Evolutionary conservation across 1,284 basidiomycete genomes (phyloP), one percentile per base, ranked within the genome.

Genomic region (Testicularia cyperi): DNA sequence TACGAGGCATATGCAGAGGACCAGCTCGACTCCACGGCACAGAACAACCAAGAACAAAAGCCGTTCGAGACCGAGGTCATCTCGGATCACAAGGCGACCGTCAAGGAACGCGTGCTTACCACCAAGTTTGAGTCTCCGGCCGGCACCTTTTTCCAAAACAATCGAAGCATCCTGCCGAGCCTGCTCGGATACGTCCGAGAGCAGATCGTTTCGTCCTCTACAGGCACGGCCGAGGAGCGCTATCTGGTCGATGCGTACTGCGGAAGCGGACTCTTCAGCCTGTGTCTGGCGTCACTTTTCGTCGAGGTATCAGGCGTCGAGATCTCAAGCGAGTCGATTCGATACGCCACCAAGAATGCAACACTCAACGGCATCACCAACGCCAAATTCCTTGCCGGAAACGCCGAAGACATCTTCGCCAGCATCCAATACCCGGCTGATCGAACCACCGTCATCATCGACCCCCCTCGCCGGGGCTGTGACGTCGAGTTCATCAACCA

Each of bases 81-180:
- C 54, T 90, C 89, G 0, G 83, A 92, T 75, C 89, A 90, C 77
- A 87, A 87, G 61, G 83, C 81, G 4, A 84, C 82, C 4, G 86
- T 95, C 4, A 86, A 89, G 46, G 92, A 96, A 77, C 83, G 84
- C 32, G 90, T 97, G 13, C 90, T 88, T 4, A 79, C 83, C 44
- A 86, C 82, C 77, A 78, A 87, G 36, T 96, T 98, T 77, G 86
- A 92, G 68, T 96, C 92, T 77, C 84, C 84, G 10, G 91, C 88
- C 1, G 86, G 70, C 28, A 70, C 74, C 5, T 97, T 97, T 81
- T 97, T 97, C 82, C 94, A 98, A 77, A 97, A 97, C 81, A 98
- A 98, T 81, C 94, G 94, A 75, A 86, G 87, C 15, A 89, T 96
- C 41, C 84, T 98, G 14, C 81, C 86, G 7, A 85, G 88, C 0